These are phyloP conservation scores for Boletus edulis DNA, from an alignment of 768 basidiomycete genomes.

Conservation along the genomic window DNA sequence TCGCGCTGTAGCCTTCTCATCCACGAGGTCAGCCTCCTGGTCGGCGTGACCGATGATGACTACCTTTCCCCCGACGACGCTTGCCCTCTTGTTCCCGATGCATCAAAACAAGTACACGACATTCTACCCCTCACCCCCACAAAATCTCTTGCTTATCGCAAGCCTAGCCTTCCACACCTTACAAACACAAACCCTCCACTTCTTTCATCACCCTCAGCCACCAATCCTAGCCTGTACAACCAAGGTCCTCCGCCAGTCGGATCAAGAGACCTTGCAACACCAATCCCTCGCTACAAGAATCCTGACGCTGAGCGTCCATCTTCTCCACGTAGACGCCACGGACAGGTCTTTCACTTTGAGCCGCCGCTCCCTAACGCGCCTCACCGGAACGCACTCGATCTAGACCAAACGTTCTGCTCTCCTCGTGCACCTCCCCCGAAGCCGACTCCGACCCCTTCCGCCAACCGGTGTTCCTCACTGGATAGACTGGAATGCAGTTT, in stretches of 20 bases:
- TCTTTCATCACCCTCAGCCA: not conserved
- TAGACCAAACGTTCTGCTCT: conserved; percentile 11
- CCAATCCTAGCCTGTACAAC: not conserved
- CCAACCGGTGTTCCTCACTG: conserved; percentile 29
- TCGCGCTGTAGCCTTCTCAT: conserved; percentile 29
- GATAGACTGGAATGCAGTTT: conserved; percentile 35
- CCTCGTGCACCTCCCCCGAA: conserved; percentile 22
- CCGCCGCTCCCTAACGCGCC: not conserved
- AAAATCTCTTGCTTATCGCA: conserved; percentile 17
- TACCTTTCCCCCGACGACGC: not conserved
- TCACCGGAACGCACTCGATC: not conserved
- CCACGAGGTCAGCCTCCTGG: conserved; percentile 31
- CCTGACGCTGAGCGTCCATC: conserved; percentile 3
- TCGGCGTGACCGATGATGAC: conserved; percentile 26
- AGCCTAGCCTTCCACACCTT: not conserved
- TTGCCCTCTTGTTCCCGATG: not conserved
- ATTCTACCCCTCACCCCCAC: conserved; percentile 21
- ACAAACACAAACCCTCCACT: not conserved
- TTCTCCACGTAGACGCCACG: conserved; percentile 21
- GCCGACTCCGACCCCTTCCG: conserved; percentile 7
- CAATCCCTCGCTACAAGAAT: conserved; percentile 9
- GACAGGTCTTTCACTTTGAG: conserved; percentile 24
- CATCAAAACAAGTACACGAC: conserved; percentile 6
- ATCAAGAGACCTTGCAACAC: not conserved
- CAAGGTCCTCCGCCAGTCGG: not conserved